Conservation (phyloP, 768 basidiomycete species). For the Glaciozyma martinii region DNA sequence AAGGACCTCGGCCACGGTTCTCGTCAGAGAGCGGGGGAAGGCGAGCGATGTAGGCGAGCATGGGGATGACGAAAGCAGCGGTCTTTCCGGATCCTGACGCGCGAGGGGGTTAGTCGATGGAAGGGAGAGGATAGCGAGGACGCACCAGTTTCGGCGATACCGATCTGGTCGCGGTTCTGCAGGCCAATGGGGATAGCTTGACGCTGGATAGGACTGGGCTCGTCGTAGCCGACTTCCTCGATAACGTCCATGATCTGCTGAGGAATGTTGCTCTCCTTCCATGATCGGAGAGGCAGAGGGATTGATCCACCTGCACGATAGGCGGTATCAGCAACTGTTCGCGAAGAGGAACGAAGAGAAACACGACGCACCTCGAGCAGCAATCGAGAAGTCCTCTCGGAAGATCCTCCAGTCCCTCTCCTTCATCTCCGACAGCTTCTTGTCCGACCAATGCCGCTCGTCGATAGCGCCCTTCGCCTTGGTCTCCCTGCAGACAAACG, state of each 20-base stretch:
- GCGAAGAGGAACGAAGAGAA: neutral
- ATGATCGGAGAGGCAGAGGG: constrained; percentile 84
- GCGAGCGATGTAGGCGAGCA: constrained; percentile 85
- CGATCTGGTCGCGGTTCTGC: constrained; percentile 92
- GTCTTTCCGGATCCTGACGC: constrained; percentile 89
- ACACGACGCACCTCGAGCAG: constrained; percentile 61
- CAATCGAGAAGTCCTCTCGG: constrained; percentile 94
- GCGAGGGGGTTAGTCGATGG: neutral
- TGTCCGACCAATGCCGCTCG: constrained; percentile 97
- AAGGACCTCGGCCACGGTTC: constrained; percentile 86
- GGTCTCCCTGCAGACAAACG: constrained; percentile 51
- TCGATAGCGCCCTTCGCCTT: constrained; percentile 75
- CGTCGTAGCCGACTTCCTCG: constrained; percentile 87
- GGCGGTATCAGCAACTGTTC: neutral
- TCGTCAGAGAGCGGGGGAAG: constrained; percentile 83
- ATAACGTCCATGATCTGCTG: constrained; percentile 68
- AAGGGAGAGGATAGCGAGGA: constrained; percentile 1
- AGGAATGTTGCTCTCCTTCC: constrained; percentile 82
- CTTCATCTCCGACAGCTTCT: constrained; percentile 82
- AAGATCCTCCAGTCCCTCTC: constrained; percentile 99
- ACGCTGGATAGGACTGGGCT: constrained; percentile 91
- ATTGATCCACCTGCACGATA: constrained; percentile 66
- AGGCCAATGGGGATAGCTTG: constrained; percentile 99
- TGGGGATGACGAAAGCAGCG: constrained; percentile 95
- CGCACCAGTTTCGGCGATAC: constrained; percentile 92